Conservation (phyloP, 2,329 filamentous ascomycete species). For the Sclerotinia glacialis region DNA sequence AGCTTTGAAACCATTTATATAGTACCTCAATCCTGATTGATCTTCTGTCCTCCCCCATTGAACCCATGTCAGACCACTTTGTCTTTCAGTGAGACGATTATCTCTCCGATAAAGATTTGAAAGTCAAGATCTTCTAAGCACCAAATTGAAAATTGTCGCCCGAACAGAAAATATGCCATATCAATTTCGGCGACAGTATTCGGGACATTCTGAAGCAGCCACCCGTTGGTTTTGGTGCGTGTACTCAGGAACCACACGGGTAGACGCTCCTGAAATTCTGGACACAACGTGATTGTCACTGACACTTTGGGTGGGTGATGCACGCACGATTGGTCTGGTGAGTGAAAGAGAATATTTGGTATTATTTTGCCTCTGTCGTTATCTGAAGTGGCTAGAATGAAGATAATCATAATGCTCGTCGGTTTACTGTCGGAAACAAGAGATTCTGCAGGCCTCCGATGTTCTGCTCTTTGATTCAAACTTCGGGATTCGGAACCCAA, state of each 20-base stretch:
- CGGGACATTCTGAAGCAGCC: slow-evolving; percentile 14
- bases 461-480: not conserved
- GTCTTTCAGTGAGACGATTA: not conserved
- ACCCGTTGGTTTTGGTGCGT: slow-evolving; percentile 15
- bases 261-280: slow-evolving; percentile 1
- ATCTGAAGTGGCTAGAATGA: not conserved
- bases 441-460: not conserved
- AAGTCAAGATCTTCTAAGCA: not conserved
- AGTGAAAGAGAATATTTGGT: not conserved
- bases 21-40: not conserved
- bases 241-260: slow-evolving; percentile 9
- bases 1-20: slow-evolving; percentile 8
- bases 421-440: not conserved
- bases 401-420: not conserved
- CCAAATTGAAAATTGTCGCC: not conserved
- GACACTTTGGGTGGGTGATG: slow-evolving; percentile 8
- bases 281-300: slow-evolving; percentile 21
- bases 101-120: not conserved
- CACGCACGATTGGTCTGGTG: slow-evolving; percentile 10
- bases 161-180: not conserved
- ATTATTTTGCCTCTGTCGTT: not conserved
- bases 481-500: not conserved
- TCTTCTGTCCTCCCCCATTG: not conserved
- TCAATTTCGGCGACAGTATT: slow-evolving; percentile 12
- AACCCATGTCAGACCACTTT: slow-evolving; percentile 9